These are phyloP conservation scores for Phaffomyces opuntiae DNA, from an alignment of 805 yeast genomes.

Conservation along the genomic window DNA sequence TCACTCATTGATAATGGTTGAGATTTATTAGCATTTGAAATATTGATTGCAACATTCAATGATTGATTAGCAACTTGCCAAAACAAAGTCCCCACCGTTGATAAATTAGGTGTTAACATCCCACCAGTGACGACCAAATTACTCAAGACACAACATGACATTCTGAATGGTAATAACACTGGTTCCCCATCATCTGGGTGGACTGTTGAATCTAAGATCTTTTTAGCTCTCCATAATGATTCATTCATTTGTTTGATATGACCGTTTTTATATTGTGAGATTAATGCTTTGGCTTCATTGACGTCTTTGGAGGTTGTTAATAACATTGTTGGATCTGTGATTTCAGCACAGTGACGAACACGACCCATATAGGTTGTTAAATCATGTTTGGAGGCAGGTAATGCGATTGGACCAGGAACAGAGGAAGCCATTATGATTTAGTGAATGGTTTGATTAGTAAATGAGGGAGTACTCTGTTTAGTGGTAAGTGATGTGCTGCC, in stretches of 20 bases:
- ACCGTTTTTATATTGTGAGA: constrained; percentile 73
- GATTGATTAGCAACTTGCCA: constrained; percentile 99
- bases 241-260: constrained; percentile 59
- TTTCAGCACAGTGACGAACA: constrained; percentile 88
- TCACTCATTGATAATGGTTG: constrained; percentile 82
- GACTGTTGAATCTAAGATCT: constrained; percentile 79
- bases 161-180: constrained; percentile 87
- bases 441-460: background rate
- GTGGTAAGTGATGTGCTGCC: no score
- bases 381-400: constrained; percentile 80
- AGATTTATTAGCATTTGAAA: constrained; percentile 92
- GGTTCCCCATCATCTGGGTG: constrained; percentile 98
- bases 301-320: constrained; percentile 63
- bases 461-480: no score
- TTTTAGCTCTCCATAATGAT: constrained; percentile 83
- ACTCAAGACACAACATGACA: constrained; percentile 92
- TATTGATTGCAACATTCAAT: constrained; percentile 91
- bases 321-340: constrained; percentile 88
- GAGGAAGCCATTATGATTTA: constrained; percentile 69
- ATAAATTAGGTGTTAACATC: constrained; percentile 92
- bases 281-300: constrained; percentile 51
- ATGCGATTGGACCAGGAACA: constrained; percentile 69
- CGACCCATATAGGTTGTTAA: constrained; percentile 85
- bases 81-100: constrained; percentile 83
- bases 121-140: constrained; percentile 95